Evolutionary conservation across 306 rosid species (phyloP).

Genomic region (Prunus dulcis): DNA sequence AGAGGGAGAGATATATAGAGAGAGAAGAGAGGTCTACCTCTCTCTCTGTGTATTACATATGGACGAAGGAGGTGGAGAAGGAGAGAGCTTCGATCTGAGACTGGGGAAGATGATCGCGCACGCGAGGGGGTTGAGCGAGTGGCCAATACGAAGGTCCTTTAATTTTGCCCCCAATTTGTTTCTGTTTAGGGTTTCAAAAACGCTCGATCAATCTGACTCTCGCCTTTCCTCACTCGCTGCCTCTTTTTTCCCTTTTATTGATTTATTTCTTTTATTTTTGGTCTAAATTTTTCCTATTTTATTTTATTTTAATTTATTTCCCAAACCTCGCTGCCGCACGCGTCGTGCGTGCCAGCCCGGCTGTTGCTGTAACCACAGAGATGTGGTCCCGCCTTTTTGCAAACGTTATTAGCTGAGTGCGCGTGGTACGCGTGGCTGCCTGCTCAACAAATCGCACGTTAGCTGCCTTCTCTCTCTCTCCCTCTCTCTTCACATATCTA

Average conservation of each 20-base stretch:
- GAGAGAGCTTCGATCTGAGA: slow-evolving; percentile 14
- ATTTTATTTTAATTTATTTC: too few relatives aligned
- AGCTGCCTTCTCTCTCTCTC: not conserved
- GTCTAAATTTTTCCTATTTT: too few relatives aligned
- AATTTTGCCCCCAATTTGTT: slow-evolving; percentile 14
- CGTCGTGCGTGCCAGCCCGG: slow-evolving; percentile 27
- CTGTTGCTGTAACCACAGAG: not conserved
- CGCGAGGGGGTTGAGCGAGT: slow-evolving; percentile 41
- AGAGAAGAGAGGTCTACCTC: not conserved
- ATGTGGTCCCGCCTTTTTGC: not conserved
- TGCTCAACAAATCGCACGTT: not conserved
- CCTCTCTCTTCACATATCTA: too few relatives aligned
- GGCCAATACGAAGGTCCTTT: slow-evolving; percentile 9
- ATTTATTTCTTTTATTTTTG: too few relatives aligned
- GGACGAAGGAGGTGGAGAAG: slow-evolving; percentile 9
- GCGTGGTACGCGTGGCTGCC: slow-evolving; percentile 18
- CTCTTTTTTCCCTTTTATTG: not conserved
- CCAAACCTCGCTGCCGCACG: slow-evolving; percentile 4
- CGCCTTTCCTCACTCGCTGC: slow-evolving; percentile 30
- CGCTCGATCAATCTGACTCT: slow-evolving; percentile 34
- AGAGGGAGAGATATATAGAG: not conserved
- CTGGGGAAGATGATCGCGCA: slow-evolving; percentile 18
- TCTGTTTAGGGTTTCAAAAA: slow-evolving; percentile 24
- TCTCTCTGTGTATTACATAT: not conserved
- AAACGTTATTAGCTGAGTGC: not conserved